These are phyloP conservation scores for Pyracantha coccinea DNA, from an alignment of 331 rosid species.

Conservation along the genomic window DNA sequence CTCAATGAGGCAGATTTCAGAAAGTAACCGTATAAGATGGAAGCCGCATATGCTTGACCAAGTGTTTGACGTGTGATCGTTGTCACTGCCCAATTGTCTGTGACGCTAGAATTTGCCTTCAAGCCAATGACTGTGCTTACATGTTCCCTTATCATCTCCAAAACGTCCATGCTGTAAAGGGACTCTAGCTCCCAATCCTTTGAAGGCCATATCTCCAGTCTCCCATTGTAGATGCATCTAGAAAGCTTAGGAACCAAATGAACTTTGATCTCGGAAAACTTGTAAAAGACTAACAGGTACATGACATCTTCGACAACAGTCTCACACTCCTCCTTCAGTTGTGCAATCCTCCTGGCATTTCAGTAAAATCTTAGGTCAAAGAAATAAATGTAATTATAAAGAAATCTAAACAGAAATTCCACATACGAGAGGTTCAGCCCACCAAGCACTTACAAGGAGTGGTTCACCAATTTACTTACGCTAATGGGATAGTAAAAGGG, in stretches of 20 bases:
- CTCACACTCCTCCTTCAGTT: conserved; percentile 73
- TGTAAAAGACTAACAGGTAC: conserved; percentile 63
- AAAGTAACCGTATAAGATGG: conserved; percentile 86
- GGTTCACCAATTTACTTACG: conserved; percentile 15
- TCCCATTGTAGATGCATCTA: conserved; percentile 68
- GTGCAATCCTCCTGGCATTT: conserved; percentile 83
- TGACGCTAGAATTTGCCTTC: conserved; percentile 74
- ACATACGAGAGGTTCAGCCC: conserved; percentile 10
- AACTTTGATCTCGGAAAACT: conserved; percentile 85
- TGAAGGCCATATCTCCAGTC: conserved; percentile 87
- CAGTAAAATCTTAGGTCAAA: conserved; percentile 27
- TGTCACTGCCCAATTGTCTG: conserved; percentile 83
- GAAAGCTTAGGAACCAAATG: conserved; percentile 80
- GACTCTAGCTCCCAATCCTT: conserved; percentile 96
- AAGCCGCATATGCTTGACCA: conserved; percentile 56
- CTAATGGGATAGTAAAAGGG: conserved; percentile 7
- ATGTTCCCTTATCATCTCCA: conserved; percentile 84
- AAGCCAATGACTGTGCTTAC: conserved; percentile 64
- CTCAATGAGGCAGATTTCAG: conserved; percentile 72
- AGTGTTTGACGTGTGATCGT: conserved; percentile 45
- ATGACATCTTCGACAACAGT: conserved; percentile 77
- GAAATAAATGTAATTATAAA: background rate
- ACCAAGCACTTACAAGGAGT: conserved; percentile 19
- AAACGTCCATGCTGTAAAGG: conserved; percentile 54
- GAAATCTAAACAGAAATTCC: conserved; percentile 8